A percentile compares a stretch with the other conserved stretches of the same genome.
phyloP scores from a whole-genome alignment of 106 monocot species.

The Cymbidium sinense region DNA sequence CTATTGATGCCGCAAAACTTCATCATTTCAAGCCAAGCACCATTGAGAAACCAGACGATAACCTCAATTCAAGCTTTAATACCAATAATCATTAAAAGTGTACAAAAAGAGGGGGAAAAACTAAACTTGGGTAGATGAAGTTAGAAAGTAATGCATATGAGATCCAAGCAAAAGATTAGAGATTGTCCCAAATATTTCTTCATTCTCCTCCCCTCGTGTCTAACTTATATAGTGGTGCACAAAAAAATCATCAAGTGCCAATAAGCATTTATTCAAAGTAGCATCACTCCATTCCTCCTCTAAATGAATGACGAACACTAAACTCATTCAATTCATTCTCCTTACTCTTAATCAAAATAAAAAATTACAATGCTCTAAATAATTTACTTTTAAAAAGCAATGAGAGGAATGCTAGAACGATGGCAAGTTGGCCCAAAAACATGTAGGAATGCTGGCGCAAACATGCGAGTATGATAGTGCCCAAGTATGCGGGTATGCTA shows the following conservation, averaged over 20 bases:
- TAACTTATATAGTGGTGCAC: neutral
- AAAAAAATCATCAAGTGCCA: neutral
- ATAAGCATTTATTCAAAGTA: neutral
- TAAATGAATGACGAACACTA: no score
- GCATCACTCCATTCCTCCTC: no score
- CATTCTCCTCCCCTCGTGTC: neutral
- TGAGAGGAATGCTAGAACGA: no score
- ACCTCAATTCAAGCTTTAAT: neutral
- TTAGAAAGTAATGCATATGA: neutral
- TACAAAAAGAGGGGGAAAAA: neutral
- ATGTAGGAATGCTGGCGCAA: no score
- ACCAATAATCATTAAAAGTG: neutral
- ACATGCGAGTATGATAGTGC: no score
- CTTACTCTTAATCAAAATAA: no score
- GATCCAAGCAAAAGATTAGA: neutral
- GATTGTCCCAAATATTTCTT: neutral
- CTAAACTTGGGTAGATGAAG: neutral
- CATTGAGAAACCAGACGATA: neutral
- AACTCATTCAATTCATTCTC: no score
- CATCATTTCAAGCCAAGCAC: neutral
- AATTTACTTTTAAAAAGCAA: no score
- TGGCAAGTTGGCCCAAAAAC: no score
- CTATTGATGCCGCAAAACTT: neutral
- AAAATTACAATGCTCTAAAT: no score
- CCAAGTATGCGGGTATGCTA: no score